Percentiles rank a stretch among this genome's conserved stretches.
Conservation (phyloP, 2,329 filamentous ascomycete genomes). For the Aquanectria penicillioides region DNA sequence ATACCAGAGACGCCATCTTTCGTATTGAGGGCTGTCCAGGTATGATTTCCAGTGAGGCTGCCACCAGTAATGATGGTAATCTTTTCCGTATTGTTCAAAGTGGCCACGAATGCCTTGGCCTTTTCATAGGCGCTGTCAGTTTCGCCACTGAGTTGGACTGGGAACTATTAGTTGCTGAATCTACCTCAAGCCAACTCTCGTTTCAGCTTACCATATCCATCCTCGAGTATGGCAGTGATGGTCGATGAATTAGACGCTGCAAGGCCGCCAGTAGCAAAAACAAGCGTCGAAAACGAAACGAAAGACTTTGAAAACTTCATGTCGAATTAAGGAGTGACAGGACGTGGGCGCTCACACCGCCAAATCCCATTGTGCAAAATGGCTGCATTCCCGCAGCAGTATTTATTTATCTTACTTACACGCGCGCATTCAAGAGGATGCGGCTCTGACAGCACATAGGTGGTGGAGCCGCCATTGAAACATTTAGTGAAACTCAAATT, state of each 20-base stretch:
- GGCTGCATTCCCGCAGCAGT: not conserved
- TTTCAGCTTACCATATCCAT: constrained; percentile 4
- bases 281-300: not conserved
- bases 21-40: constrained; percentile 2
- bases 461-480: constrained; percentile 1
- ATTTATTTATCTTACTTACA: not conserved
- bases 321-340: not conserved
- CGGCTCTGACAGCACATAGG: not conserved
- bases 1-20: constrained; percentile 10
- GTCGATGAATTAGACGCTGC: constrained; percentile 5
- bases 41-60: constrained; percentile 3
- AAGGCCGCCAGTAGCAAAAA: constrained; percentile 7
- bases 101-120: constrained; percentile 7
- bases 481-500: constrained; percentile 4
- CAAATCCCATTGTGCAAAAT: not conserved
- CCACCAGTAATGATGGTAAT: constrained; percentile 1
- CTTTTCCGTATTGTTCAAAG: constrained; percentile 12
- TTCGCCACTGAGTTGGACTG: constrained; percentile 1
- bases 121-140: constrained; percentile 1
- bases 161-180: not conserved
- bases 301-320: constrained; percentile 1
- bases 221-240: not conserved
- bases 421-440: not conserved
- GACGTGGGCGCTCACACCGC: not conserved
- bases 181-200: not conserved